Percentiles rank a stretch among this genome's conserved stretches.
Evolutionary conservation across 2,329 filamentous ascomycete species (phyloP).

Genomic region (Davidsoniella virescens): DNA sequence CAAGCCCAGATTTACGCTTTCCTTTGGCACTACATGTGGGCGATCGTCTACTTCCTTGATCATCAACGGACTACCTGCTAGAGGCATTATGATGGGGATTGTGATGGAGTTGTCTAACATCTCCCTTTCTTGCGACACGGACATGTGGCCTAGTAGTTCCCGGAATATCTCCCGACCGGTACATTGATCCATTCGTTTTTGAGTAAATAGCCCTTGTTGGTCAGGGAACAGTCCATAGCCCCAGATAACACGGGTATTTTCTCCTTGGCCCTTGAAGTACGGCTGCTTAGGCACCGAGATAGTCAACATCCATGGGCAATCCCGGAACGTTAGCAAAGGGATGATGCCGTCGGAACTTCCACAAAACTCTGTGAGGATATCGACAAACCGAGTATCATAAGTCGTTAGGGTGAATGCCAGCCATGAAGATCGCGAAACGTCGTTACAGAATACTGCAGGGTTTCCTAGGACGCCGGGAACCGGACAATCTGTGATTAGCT

Average conservation of each 20-base stretch:
- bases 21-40: conserved; percentile 23
- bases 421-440: conserved; percentile 22
- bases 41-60: conserved; percentile 22
- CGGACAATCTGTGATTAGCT: conserved; percentile 21
- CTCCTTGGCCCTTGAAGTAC: conserved; percentile 23
- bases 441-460: conserved; percentile 21
- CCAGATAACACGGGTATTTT: conserved; percentile 23
- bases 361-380: conserved; percentile 17
- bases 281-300: conserved; percentile 26
- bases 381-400: conserved; percentile 18
- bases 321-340: conserved; percentile 18
- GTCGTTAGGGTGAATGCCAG: conserved; percentile 26
- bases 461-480: conserved; percentile 24
- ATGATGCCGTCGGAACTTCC: conserved; percentile 19
- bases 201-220: conserved; percentile 21
- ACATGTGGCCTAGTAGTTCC: conserved; percentile 24
- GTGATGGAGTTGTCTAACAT: conserved; percentile 15
- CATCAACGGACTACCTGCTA: conserved; percentile 23
- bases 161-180: conserved; percentile 24
- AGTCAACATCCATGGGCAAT: conserved; percentile 26
- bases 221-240: conserved; percentile 25
- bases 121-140: conserved; percentile 16
- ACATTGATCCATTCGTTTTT: conserved; percentile 26
- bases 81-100: conserved; percentile 24
- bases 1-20: conserved; percentile 23